Conservation (phyloP, 1,139 yeast species). For the Chernovozyma sophiae-reginae region DNA sequence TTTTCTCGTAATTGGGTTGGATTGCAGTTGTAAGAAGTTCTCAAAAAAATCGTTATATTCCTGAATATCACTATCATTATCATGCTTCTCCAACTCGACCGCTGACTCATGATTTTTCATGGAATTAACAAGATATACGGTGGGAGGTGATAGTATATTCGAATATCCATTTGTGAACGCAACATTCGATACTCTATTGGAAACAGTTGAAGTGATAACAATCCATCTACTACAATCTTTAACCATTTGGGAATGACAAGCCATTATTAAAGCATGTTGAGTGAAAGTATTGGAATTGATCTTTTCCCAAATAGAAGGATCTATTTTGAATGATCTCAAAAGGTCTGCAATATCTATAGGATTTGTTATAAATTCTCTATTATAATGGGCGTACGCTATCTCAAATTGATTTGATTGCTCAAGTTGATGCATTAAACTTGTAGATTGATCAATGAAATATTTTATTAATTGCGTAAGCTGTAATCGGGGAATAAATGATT, state of each 20-base stretch:
- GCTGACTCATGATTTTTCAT: slow-evolving; percentile 12
- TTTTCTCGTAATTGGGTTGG: slow-evolving; percentile 8
- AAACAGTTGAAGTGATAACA: slow-evolving; percentile 16
- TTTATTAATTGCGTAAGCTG: slow-evolving; percentile 17
- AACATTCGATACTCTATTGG: slow-evolving; percentile 19
- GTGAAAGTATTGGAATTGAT: slow-evolving; percentile 21
- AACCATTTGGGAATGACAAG: slow-evolving; percentile 24
- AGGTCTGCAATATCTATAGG: slow-evolving; percentile 2
- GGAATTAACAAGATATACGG: slow-evolving; percentile 27
- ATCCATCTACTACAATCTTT: slow-evolving; percentile 25
- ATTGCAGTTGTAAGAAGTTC: slow-evolving; percentile 12
- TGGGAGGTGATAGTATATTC: slow-evolving; percentile 20
- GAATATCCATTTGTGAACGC: slow-evolving; percentile 18
- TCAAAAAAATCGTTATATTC: slow-evolving; percentile 15
- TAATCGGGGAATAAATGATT: slow-evolving; percentile 10
- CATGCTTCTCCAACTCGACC: background rate
- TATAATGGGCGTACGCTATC: slow-evolving; percentile 22
- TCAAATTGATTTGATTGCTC: slow-evolving; percentile 14
- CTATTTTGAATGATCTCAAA: slow-evolving; percentile 1
- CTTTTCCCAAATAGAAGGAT: background rate
- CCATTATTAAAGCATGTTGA: slow-evolving; percentile 27
- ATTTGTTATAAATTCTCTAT: slow-evolving; percentile 12
- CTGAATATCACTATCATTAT: background rate
- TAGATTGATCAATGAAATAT: slow-evolving; percentile 16
- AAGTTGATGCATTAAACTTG: slow-evolving; percentile 9